phyloP scores from a whole-genome alignment of 1,284 basidiomycete genomes.

The Phylloboletellus chloephorus region DNA sequence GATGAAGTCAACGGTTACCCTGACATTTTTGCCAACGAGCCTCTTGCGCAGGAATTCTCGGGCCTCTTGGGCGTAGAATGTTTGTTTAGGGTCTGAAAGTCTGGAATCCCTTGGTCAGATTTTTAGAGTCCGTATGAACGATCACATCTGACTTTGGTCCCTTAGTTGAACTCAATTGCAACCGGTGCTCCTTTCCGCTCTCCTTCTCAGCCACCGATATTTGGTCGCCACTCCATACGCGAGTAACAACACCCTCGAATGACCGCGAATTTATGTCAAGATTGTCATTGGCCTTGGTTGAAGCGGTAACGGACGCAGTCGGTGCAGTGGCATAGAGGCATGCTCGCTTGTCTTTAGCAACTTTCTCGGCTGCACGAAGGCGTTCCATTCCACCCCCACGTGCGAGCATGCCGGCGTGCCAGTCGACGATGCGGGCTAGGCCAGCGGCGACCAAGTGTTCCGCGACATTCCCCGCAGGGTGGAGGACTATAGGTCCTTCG shows the following conservation, averaged over 20 bases:
- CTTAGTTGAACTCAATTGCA: conserved; percentile 88
- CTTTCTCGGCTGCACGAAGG: conserved; percentile 79
- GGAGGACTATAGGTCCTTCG: conserved; percentile 50
- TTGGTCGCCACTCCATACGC: conserved; percentile 92
- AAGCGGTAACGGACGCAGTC: conserved; percentile 30
- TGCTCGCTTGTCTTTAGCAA: conserved; percentile 77
- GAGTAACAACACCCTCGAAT: conserved; percentile 82
- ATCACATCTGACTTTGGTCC: conserved; percentile 64
- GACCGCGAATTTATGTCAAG: conserved; percentile 28
- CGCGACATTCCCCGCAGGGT: conserved; percentile 93
- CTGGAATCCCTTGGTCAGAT: conserved; percentile 30
- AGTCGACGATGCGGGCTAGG: conserved; percentile 90
- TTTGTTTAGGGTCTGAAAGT: conserved; percentile 81
- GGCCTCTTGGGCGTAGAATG: conserved; percentile 87
- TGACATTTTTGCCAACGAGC: conserved; percentile 87
- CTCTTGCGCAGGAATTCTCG: conserved; percentile 88
- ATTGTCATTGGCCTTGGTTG: conserved; percentile 43
- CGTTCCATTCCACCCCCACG: conserved; percentile 78
- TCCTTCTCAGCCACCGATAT: conserved; percentile 78
- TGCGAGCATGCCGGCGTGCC: conserved; percentile 95
- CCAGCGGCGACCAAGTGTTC: conserved; percentile 83
- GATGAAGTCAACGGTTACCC: conserved; percentile 81
- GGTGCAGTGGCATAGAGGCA: conserved; percentile 70
- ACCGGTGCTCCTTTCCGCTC: conserved; percentile 68
- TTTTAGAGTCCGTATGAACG: background rate